A percentile compares a stretch with the other conserved stretches of the same genome.
Evolutionary conservation across 2,329 filamentous ascomycete species (phyloP).

Genomic region (Claviceps capensis): DNA sequence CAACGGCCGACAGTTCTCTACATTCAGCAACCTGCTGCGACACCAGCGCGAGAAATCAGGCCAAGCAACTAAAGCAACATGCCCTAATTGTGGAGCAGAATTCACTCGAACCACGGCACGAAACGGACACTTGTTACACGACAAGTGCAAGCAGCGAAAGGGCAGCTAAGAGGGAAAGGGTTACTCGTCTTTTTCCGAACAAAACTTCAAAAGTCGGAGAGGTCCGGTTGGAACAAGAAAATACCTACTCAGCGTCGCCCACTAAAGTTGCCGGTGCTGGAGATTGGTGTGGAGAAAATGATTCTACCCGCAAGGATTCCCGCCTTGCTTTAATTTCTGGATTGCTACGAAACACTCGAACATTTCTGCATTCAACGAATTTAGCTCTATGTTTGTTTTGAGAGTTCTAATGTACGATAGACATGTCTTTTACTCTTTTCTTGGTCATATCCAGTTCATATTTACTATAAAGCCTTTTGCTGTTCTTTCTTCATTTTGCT

Average conservation of each 20-base stretch:
- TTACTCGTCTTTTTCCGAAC: too few species aligned
- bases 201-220: not conserved
- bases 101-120: slow-evolving; percentile 81
- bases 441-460: not conserved
- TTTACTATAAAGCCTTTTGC: too few species aligned
- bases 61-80: slow-evolving; percentile 75
- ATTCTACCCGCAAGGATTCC: not conserved
- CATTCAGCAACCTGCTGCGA: slow-evolving; percentile 84
- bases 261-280: not conserved
- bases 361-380: not conserved
- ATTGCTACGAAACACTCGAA: not conserved
- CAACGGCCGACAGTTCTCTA: slow-evolving; percentile 89
- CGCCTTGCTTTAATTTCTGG: not conserved
- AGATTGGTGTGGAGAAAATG: not conserved
- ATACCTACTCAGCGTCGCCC: not conserved
- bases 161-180: not conserved
- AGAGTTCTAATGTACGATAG: not conserved
- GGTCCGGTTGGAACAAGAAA: not conserved
- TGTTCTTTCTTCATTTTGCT: not conserved
- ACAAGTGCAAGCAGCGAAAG: slow-evolving; percentile 70
- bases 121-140: slow-evolving; percentile 73
- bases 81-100: slow-evolving; percentile 81
- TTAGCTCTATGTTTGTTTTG: not conserved
- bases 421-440: not conserved
- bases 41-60: slow-evolving; percentile 93